phyloP scores from a whole-genome alignment of 306 rosid species.

The Cucurbita argyrosperma region DNA sequence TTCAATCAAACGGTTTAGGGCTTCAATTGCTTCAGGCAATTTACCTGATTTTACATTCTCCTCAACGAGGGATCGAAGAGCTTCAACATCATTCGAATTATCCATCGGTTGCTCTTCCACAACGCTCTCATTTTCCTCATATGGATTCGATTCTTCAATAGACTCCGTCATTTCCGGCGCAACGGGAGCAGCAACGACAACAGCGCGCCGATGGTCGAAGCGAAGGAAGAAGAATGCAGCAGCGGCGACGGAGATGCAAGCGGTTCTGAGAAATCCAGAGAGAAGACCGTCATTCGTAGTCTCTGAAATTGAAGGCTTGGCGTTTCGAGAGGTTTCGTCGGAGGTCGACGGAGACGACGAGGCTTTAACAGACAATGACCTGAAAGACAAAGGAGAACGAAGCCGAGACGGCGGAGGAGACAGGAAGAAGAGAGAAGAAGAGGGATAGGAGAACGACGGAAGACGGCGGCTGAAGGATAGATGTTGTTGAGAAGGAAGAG shows the following conservation, averaged over 20 bases:
- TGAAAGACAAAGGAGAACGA: slow-evolving; percentile 6
- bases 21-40: slow-evolving; percentile 39
- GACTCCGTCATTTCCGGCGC: slow-evolving; percentile 20
- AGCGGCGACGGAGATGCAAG: slow-evolving; percentile 37
- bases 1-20: slow-evolving; percentile 36
- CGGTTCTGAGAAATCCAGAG: slow-evolving; percentile 25
- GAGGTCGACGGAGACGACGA: slow-evolving; percentile 19
- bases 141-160: slow-evolving; percentile 8
- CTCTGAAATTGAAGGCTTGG: slow-evolving; percentile 18
- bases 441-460: slow-evolving; percentile 21
- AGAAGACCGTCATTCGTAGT: slow-evolving; percentile 17
- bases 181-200: slow-evolving; percentile 30
- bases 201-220: slow-evolving; percentile 23
- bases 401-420: slow-evolving; percentile 9
- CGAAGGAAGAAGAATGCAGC: slow-evolving; percentile 45
- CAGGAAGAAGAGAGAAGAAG: slow-evolving; percentile 22
- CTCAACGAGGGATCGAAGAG: slow-evolving; percentile 46
- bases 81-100: slow-evolving; percentile 27
- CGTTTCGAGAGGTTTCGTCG: slow-evolving; percentile 11
- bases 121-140: slow-evolving; percentile 23
- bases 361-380: slow-evolving; percentile 21
- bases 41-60: slow-evolving; percentile 25
- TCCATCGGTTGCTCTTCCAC: slow-evolving; percentile 25
- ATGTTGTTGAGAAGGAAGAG: slow-evolving; percentile 19
- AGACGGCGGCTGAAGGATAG: slow-evolving; percentile 31